Percentiles rank a stretch among this genome's conserved stretches.
phyloP scores from a whole-genome alignment of 306 rosid species.

The Quercus suber region DNA sequence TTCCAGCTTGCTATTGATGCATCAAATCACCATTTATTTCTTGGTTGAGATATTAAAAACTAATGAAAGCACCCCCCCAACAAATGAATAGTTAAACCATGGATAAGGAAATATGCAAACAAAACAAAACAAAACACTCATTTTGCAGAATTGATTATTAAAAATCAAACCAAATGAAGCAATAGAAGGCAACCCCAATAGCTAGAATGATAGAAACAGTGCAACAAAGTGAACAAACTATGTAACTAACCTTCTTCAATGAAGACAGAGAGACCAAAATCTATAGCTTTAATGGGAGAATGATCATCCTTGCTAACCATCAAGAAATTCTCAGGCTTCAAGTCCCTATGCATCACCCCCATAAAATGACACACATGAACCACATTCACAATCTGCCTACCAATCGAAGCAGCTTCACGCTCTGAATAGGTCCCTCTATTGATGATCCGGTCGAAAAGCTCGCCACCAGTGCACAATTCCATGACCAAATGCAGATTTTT shows the following conservation, averaged over 20 bases:
- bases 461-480: slow-evolving; percentile 88
- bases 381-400: slow-evolving; percentile 75
- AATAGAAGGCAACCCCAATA: too few species aligned
- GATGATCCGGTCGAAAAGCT: slow-evolving; percentile 75
- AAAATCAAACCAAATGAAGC: too few species aligned
- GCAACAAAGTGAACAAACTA: too few species aligned
- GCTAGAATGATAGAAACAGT: too few species aligned
- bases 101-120: not conserved
- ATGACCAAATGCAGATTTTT: slow-evolving; percentile 57
- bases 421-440: slow-evolving; percentile 64
- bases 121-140: not conserved
- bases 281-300: slow-evolving; percentile 71
- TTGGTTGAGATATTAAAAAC: not conserved
- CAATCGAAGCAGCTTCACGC: slow-evolving; percentile 50
- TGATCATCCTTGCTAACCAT: slow-evolving; percentile 42
- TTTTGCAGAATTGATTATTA: not conserved
- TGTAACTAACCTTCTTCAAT: slow-evolving; percentile 75
- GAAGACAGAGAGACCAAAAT: slow-evolving; percentile 86
- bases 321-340: slow-evolving; percentile 94
- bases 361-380: slow-evolving; percentile 92
- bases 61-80: not conserved
- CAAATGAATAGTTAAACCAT: not conserved
- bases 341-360: slow-evolving; percentile 98
- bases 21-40: not conserved
- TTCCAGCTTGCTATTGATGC: not conserved